Base-by-base conservation (phyloP, 2,329 filamentous ascomycete genomes). In the Trichoderma hamatum region DNA sequence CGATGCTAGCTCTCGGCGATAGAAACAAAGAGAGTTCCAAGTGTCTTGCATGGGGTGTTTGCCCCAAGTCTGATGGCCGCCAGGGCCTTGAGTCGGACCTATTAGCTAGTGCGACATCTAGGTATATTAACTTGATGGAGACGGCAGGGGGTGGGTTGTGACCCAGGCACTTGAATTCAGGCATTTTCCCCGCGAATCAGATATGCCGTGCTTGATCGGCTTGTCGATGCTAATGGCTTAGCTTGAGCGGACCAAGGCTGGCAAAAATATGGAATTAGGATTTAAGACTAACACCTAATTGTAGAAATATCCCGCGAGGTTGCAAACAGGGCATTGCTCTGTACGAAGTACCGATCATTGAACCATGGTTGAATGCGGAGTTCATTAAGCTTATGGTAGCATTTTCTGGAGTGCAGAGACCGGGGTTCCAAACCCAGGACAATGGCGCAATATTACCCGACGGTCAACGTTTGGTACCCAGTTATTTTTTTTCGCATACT, bases 101-200 rank as follows among this genome's bases (percentile, higher is more conserved):
- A 67, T 67, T 67, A 67, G 39, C 64, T 67, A 67, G 64, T 51
- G 64, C 64, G 64, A 67, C 64, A 13, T 59, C 64, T 58, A 39
- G 54, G 64, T 36, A 67, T 67, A 67, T 67, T 67, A 67, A 59
- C 28, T 59, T 59, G 64, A 59, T 67, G 52, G 54, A 28, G 64
- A 39, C 26, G 16, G 54, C 52, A 51, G 51, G 64, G 64, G 64
- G 60, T n/a, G 61, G 19, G 16, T 13, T n/a, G 64, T 21, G 34
- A 55, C 30, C 52, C 54, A 43, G 52, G 39, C 13, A 54, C 58
- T 51, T 36, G 26, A 58, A 51, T 67, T 67, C 34, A 59, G 21
- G 28, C 64, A 59, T 49, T 67, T 56, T 51, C 52, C 64, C 64
- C 28, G 64, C 54, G 54, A 67, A 67, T 67, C 64, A 67, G 26